Percentiles rank a stretch among this genome's conserved stretches.
phyloP scores from a whole-genome alignment of 371 early-diverging fungal genomes.

The Actinomucor elegans region DNA sequence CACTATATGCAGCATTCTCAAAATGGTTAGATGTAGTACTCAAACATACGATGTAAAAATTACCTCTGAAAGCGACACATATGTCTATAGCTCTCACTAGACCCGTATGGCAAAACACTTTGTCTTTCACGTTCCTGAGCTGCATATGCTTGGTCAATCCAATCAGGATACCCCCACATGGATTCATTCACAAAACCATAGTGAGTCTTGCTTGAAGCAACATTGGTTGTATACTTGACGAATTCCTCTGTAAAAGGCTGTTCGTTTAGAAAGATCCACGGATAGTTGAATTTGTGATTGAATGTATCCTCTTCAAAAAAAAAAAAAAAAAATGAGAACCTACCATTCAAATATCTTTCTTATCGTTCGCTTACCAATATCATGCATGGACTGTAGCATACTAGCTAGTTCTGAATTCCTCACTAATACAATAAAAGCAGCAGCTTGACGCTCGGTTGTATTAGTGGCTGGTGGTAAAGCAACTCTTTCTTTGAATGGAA shows the following conservation, averaged over 20 bases:
- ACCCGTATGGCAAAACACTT: slow-evolving; percentile 82
- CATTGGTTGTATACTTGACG: slow-evolving; percentile 33
- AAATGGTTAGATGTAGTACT: not conserved
- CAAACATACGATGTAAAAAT: not conserved
- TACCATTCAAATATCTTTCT: not conserved
- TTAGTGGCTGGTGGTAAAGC: slow-evolving; percentile 28
- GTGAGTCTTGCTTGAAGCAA: slow-evolving; percentile 54
- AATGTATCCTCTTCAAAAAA: slow-evolving; percentile 79
- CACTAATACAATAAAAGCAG: slow-evolving; percentile 59
- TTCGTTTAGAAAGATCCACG: slow-evolving; percentile 80
- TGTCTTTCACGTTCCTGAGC: slow-evolving; percentile 51
- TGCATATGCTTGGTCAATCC: slow-evolving; percentile 73
- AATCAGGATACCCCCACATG: slow-evolving; percentile 83
- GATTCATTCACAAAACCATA: slow-evolving; percentile 51
- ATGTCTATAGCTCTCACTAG: slow-evolving; percentile 85
- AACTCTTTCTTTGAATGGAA: slow-evolving; percentile 26
- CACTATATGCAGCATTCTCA: slow-evolving; percentile 41
- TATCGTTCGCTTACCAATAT: slow-evolving; percentile 42
- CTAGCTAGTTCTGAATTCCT: slow-evolving; percentile 76
- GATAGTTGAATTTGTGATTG: slow-evolving; percentile 77
- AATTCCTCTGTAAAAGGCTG: slow-evolving; percentile 70
- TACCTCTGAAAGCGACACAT: slow-evolving; percentile 85
- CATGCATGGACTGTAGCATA: slow-evolving; percentile 61
- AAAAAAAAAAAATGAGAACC: too few species aligned
- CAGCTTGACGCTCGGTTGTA: slow-evolving; percentile 48